These are phyloP conservation scores for Hypocrella siamensis DNA, from an alignment of 2,329 filamentous ascomycete genomes.

Conservation along the genomic window DNA sequence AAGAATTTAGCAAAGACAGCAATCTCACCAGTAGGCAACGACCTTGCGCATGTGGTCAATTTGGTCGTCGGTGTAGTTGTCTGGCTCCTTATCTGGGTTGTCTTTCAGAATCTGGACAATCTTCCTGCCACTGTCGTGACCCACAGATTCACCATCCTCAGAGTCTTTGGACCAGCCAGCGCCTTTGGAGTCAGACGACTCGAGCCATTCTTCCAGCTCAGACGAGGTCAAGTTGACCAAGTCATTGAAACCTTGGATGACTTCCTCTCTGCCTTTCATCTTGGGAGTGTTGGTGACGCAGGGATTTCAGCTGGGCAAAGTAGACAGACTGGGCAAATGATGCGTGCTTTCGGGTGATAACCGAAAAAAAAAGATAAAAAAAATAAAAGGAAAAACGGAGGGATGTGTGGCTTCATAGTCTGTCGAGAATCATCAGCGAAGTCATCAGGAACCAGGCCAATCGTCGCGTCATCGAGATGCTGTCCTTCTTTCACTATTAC, in stretches of 20 bases:
- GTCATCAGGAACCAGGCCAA: background rate
- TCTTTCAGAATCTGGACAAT: constrained; percentile 47
- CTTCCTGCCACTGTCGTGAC: constrained; percentile 46
- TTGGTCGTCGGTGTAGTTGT: constrained; percentile 38
- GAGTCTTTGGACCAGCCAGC: constrained; percentile 46
- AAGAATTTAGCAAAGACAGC: background rate
- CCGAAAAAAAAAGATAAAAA: background rate
- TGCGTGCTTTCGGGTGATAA: background rate
- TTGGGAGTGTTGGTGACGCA: too few relatives aligned
- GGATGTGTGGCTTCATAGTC: too few relatives aligned
- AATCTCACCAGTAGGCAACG: constrained; percentile 38
- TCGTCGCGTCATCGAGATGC: constrained; percentile 4
- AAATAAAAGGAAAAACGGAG: too few relatives aligned
- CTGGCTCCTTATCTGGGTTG: constrained; percentile 40
- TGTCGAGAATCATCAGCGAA: too few relatives aligned
- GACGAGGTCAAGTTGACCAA: constrained; percentile 49
- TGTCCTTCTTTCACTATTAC: background rate
- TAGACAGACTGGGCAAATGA: background rate
- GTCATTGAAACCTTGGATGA: constrained; percentile 44
- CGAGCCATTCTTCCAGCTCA: constrained; percentile 47
- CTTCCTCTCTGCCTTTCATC: constrained; percentile 12
- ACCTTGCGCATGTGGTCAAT: constrained; percentile 47
- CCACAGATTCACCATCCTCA: constrained; percentile 42
- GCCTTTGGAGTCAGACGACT: constrained; percentile 37
- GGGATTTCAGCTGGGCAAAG: background rate